These are phyloP conservation scores for Musa schizocarpa DNA, from an alignment of 176 grass and related monocot genomes.

Conservation along the genomic window DNA sequence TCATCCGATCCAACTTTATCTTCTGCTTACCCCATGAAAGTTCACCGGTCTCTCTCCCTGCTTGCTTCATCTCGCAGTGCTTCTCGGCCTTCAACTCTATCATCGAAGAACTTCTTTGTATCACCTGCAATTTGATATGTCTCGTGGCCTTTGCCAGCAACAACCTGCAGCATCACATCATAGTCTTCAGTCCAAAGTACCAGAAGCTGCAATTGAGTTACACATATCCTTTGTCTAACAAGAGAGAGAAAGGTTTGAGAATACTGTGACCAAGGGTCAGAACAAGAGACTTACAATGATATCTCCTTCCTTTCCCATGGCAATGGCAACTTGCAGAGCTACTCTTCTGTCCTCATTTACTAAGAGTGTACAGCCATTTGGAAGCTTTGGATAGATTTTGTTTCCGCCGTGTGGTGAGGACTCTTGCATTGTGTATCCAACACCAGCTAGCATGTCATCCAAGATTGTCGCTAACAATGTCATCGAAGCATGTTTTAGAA, in stretches of 20 bases:
- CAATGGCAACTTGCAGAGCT: slow-evolving; percentile 69
- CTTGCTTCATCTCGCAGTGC: slow-evolving; percentile 67
- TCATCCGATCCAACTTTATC: no score
- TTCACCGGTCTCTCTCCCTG: slow-evolving; percentile 82
- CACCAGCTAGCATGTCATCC: slow-evolving; percentile 83
- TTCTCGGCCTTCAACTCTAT: slow-evolving; percentile 83
- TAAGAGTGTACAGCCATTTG: slow-evolving; percentile 76
- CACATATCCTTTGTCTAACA: no score
- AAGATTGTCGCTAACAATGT: no score
- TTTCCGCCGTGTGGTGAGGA: slow-evolving; percentile 53
- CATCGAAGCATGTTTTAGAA: no score
- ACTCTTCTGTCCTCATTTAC: slow-evolving; percentile 73
- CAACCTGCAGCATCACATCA: slow-evolving; percentile 49
- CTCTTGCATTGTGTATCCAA: slow-evolving; percentile 90
- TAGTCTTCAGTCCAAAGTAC: no score
- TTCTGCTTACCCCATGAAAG: slow-evolving; percentile 63
- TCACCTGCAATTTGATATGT: slow-evolving; percentile 68
- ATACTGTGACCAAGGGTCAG: no score
- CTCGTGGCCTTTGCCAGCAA: slow-evolving; percentile 83
- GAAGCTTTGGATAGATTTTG: slow-evolving; percentile 73
- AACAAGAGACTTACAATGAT: slow-evolving; percentile 54
- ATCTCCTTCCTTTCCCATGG: slow-evolving; percentile 90
- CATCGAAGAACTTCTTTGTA: slow-evolving; percentile 76
- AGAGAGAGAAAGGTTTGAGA: no score
- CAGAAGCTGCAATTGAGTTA: no score